Evolutionary conservation across 495 filamentous ascomycete genomes (phyloP), one percentile per base, ranked within the genome.

Genomic region (Penicillium arizonense): DNA sequence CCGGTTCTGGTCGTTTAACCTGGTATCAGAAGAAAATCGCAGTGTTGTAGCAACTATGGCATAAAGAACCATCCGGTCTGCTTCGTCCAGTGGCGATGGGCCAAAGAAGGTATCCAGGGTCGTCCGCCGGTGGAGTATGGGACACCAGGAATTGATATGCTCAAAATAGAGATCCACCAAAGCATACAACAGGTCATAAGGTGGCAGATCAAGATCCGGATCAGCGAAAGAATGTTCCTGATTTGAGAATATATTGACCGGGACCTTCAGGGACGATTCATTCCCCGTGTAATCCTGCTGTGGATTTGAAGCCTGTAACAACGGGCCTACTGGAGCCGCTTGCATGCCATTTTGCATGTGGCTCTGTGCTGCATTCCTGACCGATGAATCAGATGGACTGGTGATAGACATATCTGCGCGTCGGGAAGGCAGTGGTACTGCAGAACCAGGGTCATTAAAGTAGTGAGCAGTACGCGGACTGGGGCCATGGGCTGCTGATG

Each of bases 71-170:
- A 94, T 88, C 38, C 89, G 82, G 61, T 96, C 90, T 21, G 83
- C 82, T 63, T 92, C 89, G 16, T 91, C 86, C 4, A 91, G 75
- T 12, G 85, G 79, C 1, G 87, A 83, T 5, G 85, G 72, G 0
- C 87, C 87, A 59, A 96, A 96, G n/a, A 96, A 78, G 6, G 85
- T 82, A 59, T 95, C 88, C 7, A 95, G 66, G 0, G 88, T 91
- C 1, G 86, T 83, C 55, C 87, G 82, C 3, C 89, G 83, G 67
- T 96, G 89, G 14, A 96, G 75, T 18, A 96, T 93, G 0, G 91
- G 91, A 70, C 89, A 95, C 86, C 89, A 95, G 0, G 89, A 87
- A 63, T 95, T 92, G 64, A 96, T 83, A 55, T 94, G 88, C 57
- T 93, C 88, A 67, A 96, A 96, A 67, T 92, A 96, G 3, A 95